Evolutionary conservation across 75 land plant species (phyloP).

Genomic region (Isoetes taiwanensis): DNA sequence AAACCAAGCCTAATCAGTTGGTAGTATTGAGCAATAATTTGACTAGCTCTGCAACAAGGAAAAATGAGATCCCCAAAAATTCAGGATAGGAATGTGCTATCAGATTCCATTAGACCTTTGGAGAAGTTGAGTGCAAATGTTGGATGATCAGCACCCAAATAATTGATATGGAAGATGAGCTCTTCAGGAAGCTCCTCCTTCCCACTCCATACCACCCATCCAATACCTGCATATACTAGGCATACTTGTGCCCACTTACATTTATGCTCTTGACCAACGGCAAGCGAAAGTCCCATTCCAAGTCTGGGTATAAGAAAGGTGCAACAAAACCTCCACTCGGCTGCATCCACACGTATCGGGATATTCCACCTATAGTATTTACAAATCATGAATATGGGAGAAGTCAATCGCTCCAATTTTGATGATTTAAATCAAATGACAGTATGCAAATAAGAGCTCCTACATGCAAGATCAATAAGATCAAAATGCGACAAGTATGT

Average conservation of each 20-base stretch:
- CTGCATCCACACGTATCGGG: conserved; percentile 45
- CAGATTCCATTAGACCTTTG: conserved; percentile 20
- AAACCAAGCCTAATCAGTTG: conserved; percentile 42
- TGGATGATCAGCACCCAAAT: conserved; percentile 44
- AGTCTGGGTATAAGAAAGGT: conserved; percentile 44
- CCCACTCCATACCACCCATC: conserved; percentile 41
- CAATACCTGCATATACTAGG: conserved; percentile 46
- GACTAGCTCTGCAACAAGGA: conserved; percentile 50
- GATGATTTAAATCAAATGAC: no score
- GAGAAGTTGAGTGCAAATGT: conserved; percentile 57
- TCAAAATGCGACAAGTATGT: no score
- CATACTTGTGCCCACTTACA: conserved; percentile 53
- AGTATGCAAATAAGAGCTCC: no score
- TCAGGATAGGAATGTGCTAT: not conserved
- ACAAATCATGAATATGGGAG: no score
- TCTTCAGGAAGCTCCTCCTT: conserved; percentile 46
- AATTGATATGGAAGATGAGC: conserved; percentile 49
- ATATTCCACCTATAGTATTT: conserved; percentile 24
- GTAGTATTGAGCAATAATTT: conserved; percentile 47
- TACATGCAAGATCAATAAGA: no score
- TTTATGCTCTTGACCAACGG: conserved; percentile 53
- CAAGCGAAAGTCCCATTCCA: conserved; percentile 49
- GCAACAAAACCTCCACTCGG: conserved; percentile 58
- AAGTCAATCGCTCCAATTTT: no score
- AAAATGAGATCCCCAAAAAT: not conserved